Percentiles rank a stretch among this genome's conserved stretches.
Evolutionary conservation across 1,284 basidiomycete species (phyloP).

Genomic region (Exobasidium rhododendri): DNA sequence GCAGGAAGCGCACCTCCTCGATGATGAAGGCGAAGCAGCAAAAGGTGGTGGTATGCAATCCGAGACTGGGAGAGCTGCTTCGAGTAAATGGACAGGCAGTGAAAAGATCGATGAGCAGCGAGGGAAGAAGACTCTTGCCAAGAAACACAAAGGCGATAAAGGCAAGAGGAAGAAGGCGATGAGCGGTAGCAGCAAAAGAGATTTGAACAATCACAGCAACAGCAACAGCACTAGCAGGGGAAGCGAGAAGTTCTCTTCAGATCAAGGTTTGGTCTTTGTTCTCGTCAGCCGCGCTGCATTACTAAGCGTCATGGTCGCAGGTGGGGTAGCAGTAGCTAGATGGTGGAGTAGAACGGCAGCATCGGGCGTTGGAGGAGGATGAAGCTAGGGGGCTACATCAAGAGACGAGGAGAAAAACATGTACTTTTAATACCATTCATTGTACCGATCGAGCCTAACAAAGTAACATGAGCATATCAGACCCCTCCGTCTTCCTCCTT

Average conservation of each 20-base stretch:
- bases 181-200: background rate
- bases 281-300: conserved; percentile 18
- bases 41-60: background rate
- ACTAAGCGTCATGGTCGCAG: conserved; percentile 19
- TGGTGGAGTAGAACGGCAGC: conserved; percentile 16
- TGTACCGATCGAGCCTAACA: no score
- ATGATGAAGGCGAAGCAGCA: background rate
- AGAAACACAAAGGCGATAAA: background rate
- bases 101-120: no score
- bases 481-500: no score
- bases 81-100: background rate
- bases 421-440: no score
- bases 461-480: no score
- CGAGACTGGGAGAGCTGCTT: conserved; percentile 1
- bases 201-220: background rate
- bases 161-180: background rate
- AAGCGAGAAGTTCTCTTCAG: background rate
- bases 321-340: conserved; percentile 17
- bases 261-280: conserved; percentile 16
- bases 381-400: no score
- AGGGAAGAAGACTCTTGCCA: background rate
- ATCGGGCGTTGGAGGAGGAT: background rate
- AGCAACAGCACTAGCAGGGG: background rate
- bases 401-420: no score
- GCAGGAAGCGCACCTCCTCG: conserved; percentile 9